Conservation (phyloP, 108 stramenopile species). For the Conticribra weissflogii region DNA sequence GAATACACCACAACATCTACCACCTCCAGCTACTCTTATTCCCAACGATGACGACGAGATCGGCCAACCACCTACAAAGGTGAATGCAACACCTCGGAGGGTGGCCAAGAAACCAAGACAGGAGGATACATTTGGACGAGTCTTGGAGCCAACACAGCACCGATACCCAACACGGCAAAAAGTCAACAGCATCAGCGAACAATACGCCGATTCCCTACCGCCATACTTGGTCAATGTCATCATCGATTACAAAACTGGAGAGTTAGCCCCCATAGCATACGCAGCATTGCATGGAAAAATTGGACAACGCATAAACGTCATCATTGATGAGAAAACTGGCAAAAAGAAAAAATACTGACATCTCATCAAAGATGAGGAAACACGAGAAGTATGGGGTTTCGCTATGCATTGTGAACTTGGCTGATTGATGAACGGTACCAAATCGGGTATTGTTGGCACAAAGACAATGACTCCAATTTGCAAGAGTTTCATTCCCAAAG, state of each 20-base stretch:
- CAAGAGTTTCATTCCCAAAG: background rate
- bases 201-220: too few species aligned
- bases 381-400: background rate
- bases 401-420: slow-evolving; percentile 2
- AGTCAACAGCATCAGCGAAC: too few species aligned
- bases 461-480: background rate
- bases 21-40: too few species aligned
- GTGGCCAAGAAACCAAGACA: too few species aligned
- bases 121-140: too few species aligned
- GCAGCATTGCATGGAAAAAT: background rate
- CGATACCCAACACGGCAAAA: too few species aligned
- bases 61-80: too few species aligned
- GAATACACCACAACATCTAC: too few species aligned
- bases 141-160: too few species aligned
- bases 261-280: background rate
- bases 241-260: background rate
- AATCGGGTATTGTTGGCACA: background rate
- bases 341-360: background rate
- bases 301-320: background rate
- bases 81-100: too few species aligned
- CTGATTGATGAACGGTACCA: background rate
- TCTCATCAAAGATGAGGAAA: background rate
- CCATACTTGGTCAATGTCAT: background rate
- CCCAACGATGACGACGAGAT: too few species aligned
- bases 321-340: background rate